Percentiles rank a stretch among this genome's conserved stretches.
These are phyloP conservation scores for Cladosporium sp. DNA, from an alignment of 2,329 filamentous ascomycete genomes.

Conservation along the genomic window DNA sequence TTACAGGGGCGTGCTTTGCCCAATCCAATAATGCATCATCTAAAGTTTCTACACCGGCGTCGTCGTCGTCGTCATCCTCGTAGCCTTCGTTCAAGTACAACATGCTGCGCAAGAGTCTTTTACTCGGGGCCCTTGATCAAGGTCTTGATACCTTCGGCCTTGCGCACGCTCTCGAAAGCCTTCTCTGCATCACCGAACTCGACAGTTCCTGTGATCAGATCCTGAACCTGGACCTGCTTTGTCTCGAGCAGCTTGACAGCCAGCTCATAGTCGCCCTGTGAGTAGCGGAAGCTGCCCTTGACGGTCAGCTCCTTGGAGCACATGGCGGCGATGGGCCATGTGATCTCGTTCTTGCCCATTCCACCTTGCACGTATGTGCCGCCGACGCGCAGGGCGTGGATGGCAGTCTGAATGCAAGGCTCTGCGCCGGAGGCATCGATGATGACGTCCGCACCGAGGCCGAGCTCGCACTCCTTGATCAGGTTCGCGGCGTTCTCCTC, in stretches of 20 bases:
- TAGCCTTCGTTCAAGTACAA: neutral
- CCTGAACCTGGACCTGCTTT: constrained; percentile 70
- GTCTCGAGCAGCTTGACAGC: constrained; percentile 71
- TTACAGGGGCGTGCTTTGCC: neutral
- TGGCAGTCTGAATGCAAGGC: constrained; percentile 46
- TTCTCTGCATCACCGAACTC: constrained; percentile 77
- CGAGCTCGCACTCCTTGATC: constrained; percentile 59
- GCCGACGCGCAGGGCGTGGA: constrained; percentile 45
- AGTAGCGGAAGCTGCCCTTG: constrained; percentile 86
- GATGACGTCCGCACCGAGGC: constrained; percentile 44
- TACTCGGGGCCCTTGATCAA: constrained; percentile 43
- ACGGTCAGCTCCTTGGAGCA: constrained; percentile 85
- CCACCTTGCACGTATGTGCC: constrained; percentile 69
- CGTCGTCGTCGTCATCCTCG: neutral
- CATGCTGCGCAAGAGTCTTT: too few species aligned
- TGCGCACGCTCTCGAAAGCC: constrained; percentile 82
- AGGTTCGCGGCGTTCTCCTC: constrained; percentile 72
- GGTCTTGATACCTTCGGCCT: constrained; percentile 70
- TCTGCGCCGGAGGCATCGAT: constrained; percentile 48
- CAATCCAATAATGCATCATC: neutral
- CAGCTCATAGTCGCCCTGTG: constrained; percentile 78
- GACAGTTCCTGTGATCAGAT: constrained; percentile 72
- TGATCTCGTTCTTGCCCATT: constrained; percentile 85
- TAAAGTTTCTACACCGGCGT: neutral
- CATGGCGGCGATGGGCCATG: constrained; percentile 85